phyloP scores from a whole-genome alignment of 352 stramenopile species.

The Pythium monospermum region DNA sequence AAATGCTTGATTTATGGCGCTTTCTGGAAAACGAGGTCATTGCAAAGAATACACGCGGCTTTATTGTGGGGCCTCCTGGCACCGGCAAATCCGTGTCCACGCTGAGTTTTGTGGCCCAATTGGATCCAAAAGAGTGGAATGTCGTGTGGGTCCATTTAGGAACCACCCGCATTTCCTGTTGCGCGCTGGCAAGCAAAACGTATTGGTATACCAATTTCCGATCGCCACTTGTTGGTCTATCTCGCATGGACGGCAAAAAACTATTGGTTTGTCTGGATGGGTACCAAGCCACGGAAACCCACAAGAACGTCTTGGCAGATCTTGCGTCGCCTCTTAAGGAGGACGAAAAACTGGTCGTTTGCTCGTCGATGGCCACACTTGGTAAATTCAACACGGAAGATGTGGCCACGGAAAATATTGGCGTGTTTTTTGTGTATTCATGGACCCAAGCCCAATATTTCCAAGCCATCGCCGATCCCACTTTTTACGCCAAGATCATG shows the following conservation, averaged over 20 bases:
- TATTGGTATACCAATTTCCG: not conserved
- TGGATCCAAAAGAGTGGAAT: constrained; percentile 22
- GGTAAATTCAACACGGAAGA: not conserved
- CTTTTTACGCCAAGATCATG: constrained; percentile 1
- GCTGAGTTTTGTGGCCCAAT: constrained; percentile 14
- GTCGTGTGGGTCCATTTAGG: constrained; percentile 23
- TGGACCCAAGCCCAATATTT: constrained; percentile 8
- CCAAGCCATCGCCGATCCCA: not conserved
- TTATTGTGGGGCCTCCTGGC: constrained; percentile 18
- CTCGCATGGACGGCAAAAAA: not conserved
- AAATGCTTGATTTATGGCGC: not conserved
- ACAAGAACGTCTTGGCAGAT: not conserved
- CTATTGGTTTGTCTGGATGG: not conserved
- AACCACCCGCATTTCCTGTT: too few relatives aligned
- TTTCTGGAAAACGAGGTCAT: constrained; percentile 3
- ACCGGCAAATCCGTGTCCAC: constrained; percentile 18
- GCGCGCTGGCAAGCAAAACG: not conserved
- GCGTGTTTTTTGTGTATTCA: constrained; percentile 6
- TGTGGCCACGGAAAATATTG: not conserved
- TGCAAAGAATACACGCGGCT: constrained; percentile 6
- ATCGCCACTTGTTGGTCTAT: not conserved
- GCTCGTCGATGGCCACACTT: constrained; percentile 1
- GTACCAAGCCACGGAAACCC: not conserved
- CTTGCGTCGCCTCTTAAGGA: not conserved
- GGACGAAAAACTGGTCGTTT: constrained; percentile 1